Conservation (phyloP, 768 basidiomycete genomes). For the Leccinum variicolor region DNA sequence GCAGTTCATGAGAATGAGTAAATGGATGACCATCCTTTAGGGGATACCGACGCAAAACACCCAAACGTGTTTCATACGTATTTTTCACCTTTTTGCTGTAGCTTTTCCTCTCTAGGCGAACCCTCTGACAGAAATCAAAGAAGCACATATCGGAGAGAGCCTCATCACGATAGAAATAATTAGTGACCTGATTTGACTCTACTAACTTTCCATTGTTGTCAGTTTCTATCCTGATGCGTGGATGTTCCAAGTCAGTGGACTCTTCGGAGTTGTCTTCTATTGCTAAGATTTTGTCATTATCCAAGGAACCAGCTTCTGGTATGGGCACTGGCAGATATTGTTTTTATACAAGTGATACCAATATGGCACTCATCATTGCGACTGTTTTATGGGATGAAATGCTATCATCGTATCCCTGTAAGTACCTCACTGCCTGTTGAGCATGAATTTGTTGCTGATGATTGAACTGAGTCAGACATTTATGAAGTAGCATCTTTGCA, state of each 20-base stretch:
- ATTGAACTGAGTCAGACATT: constrained; percentile 29
- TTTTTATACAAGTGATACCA: neutral
- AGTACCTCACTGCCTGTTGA: constrained; percentile 32
- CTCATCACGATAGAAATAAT: neutral
- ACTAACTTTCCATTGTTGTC: neutral
- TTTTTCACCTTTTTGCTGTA: neutral
- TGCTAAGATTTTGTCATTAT: neutral
- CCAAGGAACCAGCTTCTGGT: no score
- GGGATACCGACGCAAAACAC: neutral
- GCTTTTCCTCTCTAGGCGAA: neutral
- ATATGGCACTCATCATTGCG: neutral
- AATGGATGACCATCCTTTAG: neutral
- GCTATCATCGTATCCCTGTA: constrained; percentile 21
- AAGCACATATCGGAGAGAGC: neutral
- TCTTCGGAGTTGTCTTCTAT: neutral
- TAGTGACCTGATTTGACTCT: neutral
- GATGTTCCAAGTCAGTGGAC: neutral
- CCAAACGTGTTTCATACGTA: neutral
- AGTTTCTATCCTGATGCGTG: neutral
- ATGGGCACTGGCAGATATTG: no score
- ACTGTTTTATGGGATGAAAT: neutral
- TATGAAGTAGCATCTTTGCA: constrained; percentile 25
- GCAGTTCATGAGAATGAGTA: no score
- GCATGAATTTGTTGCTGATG: constrained; percentile 34
- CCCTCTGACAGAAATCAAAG: neutral